Evolutionary conservation across 2,329 filamentous ascomycete species (phyloP), one percentile per base, ranked within the genome.

Genomic region (Arthrobotrys iridis): DNA sequence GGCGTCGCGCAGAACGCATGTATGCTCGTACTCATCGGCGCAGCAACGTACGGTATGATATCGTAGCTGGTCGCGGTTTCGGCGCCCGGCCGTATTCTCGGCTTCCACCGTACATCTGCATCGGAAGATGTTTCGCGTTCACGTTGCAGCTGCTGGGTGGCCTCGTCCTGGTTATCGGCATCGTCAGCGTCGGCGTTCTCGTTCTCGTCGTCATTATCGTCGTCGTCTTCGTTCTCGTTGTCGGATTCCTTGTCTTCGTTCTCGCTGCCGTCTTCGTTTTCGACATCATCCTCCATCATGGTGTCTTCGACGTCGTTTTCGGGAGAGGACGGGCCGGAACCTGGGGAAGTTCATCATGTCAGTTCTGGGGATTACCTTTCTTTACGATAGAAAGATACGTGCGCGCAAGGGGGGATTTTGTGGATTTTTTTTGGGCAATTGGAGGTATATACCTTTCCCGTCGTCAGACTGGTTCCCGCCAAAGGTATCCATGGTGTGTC

Each of bases 1-100:
- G 93, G 93, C 0, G 95, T 99, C 30, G 95, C 90, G 22, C 93
- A 89, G 71, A 99, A 88, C 7, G 93, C 90, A 81, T 99, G 99
- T 82, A 99, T 92, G 62, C 93, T 97, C 2, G 95, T 99, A 77
- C 93, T 91, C 82, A 97, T 93, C 0, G 95, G 95, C 2, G 95
- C 95, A 1, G 95, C 95, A 84, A 98, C 98, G 20, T 95, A 98
- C 1, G 95, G 95, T 0, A 97, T 91, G 74, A 99, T 97, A 81
- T 99, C 95, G 84, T 98, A 99, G 1, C 91, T 88, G 41, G 86
- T 84, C 11, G 95, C 94, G 0, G 87, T 90, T 57, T 96, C 84
- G n/a, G 89, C 91, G 80, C 96, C 93, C 8, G 89, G 86, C 0
- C 91, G 88, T n/a, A 93, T 86, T 57, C 84, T 85, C 0, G 90